These are phyloP conservation scores for Keithomyces neogunnii DNA, from an alignment of 2,329 filamentous ascomycete genomes.

Conservation along the genomic window DNA sequence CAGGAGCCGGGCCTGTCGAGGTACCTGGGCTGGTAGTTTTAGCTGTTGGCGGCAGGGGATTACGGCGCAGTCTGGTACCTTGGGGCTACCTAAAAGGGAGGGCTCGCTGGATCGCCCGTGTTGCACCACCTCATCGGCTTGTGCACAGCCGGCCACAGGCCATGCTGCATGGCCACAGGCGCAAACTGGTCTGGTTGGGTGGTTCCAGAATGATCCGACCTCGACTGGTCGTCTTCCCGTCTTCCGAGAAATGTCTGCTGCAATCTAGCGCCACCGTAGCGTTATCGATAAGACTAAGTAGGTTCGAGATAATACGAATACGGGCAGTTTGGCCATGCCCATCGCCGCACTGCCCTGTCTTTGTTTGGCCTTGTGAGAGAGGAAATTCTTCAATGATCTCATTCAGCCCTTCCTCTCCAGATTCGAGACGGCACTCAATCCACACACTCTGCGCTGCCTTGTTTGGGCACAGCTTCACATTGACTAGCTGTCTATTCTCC, in stretches of 20 bases:
- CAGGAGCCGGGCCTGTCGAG: background rate
- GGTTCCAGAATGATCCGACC: constrained; percentile 29
- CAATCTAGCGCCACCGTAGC: background rate
- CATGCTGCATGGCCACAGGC: background rate
- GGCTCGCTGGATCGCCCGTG: background rate
- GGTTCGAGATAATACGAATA: background rate
- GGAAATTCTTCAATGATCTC: background rate
- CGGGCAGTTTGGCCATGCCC: background rate
- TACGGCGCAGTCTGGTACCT: background rate
- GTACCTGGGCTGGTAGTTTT: background rate
- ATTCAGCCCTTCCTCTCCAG: background rate
- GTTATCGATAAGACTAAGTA: background rate
- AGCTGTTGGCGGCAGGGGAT: background rate
- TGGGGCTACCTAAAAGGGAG: background rate
- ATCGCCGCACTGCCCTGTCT: background rate
- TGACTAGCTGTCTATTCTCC: background rate
- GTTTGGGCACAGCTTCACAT: background rate
- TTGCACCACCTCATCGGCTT: background rate
- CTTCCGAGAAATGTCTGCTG: constrained; percentile 15
- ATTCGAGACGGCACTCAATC: background rate
- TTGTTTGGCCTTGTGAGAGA: too few relatives aligned
- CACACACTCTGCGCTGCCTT: background rate
- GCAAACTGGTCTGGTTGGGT: constrained; percentile 5
- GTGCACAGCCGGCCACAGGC: background rate
- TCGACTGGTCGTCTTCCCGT: constrained; percentile 19